Base-by-base conservation (phyloP, 768 basidiomycete species). In the Dioszegia aurantiaca region DNA sequence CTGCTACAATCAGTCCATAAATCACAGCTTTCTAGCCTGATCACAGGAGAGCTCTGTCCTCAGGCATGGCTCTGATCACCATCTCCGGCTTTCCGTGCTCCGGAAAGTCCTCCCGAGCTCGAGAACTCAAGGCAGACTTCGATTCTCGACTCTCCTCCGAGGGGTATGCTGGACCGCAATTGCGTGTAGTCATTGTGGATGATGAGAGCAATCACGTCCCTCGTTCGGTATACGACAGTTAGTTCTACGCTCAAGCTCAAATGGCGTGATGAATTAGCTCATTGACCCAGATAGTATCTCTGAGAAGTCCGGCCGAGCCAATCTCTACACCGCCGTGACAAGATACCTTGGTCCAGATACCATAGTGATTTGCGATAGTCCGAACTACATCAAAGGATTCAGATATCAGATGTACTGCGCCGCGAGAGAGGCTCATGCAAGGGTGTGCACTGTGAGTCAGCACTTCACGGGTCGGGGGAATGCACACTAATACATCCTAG, bases 351-450 rank as follows among this genome's bases (percentile, higher is more conserved):
- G 82, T 23, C 75, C 77, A 33, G 85, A 89, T 67, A 87, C 84
- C 0, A 84, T 97, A 67, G 81, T 95, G 58, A 88, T 99, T 64
- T 82, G 92, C 60, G 95, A 99, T 71, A 84, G 86, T 14, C 82
- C 88, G 65, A 98, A 98, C 72, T 97, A 99, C 77, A 98, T 98
- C 82, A 98, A 99, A 75, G 94, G 94, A 11, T 95, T 91, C 73
- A 85, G 95, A 28, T 99, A 99, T 77, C 95, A 99, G 76, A 86
- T 99, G 79, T 95, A 97, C 73, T 97, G 94, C 71, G 89, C 90
- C 0, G 93, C 92, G 4, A 80, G 91, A 51, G 95, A 99, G 72
- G 82, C 86, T 64, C 87, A 87, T 65, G 80, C 90, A 26, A 81
- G 93, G 31, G 84, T 87, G 4, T 90, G 88, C 76, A 97, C 95